Conservation (phyloP, 352 stramenopile genomes). For the Globisporangium camurandrum region DNA sequence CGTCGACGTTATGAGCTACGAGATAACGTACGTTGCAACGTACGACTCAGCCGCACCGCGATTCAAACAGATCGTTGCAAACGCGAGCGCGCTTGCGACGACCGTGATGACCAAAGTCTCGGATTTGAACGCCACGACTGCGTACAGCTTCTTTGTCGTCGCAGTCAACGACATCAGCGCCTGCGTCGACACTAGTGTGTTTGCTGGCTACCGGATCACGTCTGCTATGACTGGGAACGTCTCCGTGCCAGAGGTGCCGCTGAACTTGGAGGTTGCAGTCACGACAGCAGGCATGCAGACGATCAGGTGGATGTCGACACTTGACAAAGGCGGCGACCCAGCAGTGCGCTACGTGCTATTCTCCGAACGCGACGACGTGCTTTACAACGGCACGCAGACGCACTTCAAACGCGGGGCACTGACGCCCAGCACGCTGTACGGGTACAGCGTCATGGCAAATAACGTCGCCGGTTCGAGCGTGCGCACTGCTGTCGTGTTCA, state of each 20-base stretch:
- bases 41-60: constrained; percentile 22
- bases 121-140: constrained; percentile 33
- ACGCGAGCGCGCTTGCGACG: constrained; percentile 14
- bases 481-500: constrained; percentile 12
- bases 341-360: constrained; percentile 30
- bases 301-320: constrained; percentile 27
- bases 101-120: constrained; percentile 28
- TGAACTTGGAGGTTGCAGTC: constrained; percentile 16
- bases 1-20: constrained; percentile 34
- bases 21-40: constrained; percentile 34
- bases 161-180: constrained; percentile 47
- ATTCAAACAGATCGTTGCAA: constrained; percentile 23
- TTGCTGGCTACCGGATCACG: constrained; percentile 21
- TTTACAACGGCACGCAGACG: constrained; percentile 39
- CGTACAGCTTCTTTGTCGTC: constrained; percentile 46
- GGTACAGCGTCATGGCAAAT: constrained; percentile 29
- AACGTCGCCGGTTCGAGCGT: constrained; percentile 36
- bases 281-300: constrained; percentile 38
- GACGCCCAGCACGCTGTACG: constrained; percentile 30
- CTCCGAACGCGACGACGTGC: constrained; percentile 13
- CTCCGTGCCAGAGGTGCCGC: constrained; percentile 26
- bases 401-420: constrained; percentile 27
- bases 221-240: constrained; percentile 27
- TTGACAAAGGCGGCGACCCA: constrained; percentile 30
- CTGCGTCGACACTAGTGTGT: constrained; percentile 20